Evolutionary conservation across 139 green algal genomes (phyloP), one percentile per base, ranked within the genome.

Genomic region (Microglena sp.): DNA sequence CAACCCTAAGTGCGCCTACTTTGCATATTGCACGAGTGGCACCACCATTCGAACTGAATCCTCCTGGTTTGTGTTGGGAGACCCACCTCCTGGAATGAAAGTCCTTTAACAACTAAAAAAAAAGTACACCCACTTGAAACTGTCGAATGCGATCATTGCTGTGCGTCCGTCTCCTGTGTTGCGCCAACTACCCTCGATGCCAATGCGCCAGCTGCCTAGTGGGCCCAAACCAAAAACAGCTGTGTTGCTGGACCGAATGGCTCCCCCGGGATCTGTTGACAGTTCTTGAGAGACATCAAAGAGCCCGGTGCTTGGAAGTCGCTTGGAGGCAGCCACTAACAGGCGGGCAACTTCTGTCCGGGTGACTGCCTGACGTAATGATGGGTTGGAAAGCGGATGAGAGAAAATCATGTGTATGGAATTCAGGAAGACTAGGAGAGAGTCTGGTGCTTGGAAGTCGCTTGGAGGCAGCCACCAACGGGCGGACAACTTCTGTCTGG

Each of bases 131-230:
- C 40, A 50, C 35, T 65, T 66, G 34, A 73, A 54, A 8, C 54
- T 57, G 33, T 78, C 72, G 56, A 78, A 78, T 43, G 71, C 55
- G 1, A 78, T 66, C 60, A 45, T 45, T 15, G 67, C 72, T 4
- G 55, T 66, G 21, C n/a, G 58, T 4, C 64, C 70, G n/a, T 72
- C 70, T 1, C 64, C 70, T 3, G 33, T 22, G 64, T 69, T 33
- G 4, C 31, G 31, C 71, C 71, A 73, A 8, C 45, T 44, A 33
- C 71, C 72, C 31, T 71, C 33, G 44, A 78, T 78, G 44, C 60
- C 60, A 1, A 78, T 29, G 2, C 22, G 22, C 72, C 72, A 78
- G 7, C 27, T 36, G 1, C 72, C 72, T n/a, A 78, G 31, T 7
- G 62, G 66, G 27, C 72, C 72, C 7, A 78, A 62, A 1, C 72